Percentiles rank a stretch among this genome's conserved stretches.
phyloP scores from a whole-genome alignment of 345 rosid genomes.

The Gossypium turneri region DNA sequence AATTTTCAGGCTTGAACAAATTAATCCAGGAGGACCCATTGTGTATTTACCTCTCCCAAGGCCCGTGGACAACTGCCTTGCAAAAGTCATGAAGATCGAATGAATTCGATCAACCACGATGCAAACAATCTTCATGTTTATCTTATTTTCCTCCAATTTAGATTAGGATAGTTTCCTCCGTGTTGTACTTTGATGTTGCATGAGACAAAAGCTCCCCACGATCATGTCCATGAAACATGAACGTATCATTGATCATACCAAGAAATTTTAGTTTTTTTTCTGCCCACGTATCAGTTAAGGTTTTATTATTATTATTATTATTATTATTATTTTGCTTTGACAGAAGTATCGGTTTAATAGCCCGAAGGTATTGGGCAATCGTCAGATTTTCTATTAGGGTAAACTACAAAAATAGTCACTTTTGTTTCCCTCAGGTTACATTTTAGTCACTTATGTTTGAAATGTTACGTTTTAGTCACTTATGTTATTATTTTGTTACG shows the following conservation, averaged over 20 bases:
- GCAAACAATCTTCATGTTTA: neutral
- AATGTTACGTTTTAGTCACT: too few relatives aligned
- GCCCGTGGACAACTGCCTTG: conserved; percentile 7
- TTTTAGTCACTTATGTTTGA: too few relatives aligned
- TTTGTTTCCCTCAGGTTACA: too few relatives aligned
- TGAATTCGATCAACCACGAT: neutral
- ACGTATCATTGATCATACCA: neutral
- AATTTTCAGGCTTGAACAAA: conserved; percentile 17
- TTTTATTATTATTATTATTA: too few relatives aligned
- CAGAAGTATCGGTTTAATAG: too few relatives aligned
- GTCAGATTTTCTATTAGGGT: too few relatives aligned
- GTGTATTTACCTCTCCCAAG: conserved; percentile 6
- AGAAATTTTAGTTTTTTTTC: neutral
- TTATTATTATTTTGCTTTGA: too few relatives aligned
- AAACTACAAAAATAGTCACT: too few relatives aligned
- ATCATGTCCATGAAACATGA: neutral
- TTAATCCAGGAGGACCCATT: neutral
- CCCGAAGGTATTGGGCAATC: too few relatives aligned
- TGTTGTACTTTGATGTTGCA: neutral
- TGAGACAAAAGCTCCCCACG: neutral
- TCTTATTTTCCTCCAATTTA: neutral
- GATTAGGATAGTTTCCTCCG: neutral
- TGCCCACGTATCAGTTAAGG: neutral
- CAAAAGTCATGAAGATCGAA: neutral
- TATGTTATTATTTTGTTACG: too few relatives aligned